Evolutionary conservation across 75 land plant genomes (phyloP).

Genomic region (Cupressus sempervirens): DNA sequence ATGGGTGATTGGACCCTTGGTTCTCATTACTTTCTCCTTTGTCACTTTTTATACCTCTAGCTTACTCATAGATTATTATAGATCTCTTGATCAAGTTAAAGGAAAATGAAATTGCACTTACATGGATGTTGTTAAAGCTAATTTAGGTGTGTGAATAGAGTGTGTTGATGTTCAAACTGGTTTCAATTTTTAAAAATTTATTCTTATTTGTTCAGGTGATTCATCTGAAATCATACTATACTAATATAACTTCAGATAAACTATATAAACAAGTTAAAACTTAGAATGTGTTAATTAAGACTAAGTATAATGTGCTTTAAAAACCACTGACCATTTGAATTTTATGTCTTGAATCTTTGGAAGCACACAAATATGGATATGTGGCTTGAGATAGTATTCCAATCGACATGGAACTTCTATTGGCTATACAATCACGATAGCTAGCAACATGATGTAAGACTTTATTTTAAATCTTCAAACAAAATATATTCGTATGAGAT

Average conservation of each 20-base stretch:
- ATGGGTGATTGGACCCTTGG: conserved; percentile 49
- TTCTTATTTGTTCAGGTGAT: no score
- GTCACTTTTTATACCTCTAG: conserved; percentile 45
- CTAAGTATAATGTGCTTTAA: no score
- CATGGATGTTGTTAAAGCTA: conserved; percentile 52
- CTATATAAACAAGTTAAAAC: no score
- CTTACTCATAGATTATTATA: conserved; percentile 51
- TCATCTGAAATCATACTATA: no score
- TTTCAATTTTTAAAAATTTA: background rate
- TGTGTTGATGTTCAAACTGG: background rate
- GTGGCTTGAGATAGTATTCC: conserved; percentile 50
- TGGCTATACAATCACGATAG: conserved; percentile 65
- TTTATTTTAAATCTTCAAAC: background rate
- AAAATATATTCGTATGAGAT: no score
- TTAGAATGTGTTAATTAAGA: no score
- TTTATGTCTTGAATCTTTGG: conserved; percentile 19
- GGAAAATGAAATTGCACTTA: conserved; percentile 58
- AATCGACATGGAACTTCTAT: conserved; percentile 46
- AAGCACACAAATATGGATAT: conserved; percentile 24
- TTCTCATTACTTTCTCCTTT: conserved; percentile 36
- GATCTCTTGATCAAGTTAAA: conserved; percentile 30
- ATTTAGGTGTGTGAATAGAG: conserved; percentile 24
- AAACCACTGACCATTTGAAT: no score
- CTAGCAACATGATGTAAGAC: conserved; percentile 64
- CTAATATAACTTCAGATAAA: no score